These are phyloP conservation scores for Filobasidium floriforme DNA, from an alignment of 768 basidiomycete species.

Conservation along the genomic window DNA sequence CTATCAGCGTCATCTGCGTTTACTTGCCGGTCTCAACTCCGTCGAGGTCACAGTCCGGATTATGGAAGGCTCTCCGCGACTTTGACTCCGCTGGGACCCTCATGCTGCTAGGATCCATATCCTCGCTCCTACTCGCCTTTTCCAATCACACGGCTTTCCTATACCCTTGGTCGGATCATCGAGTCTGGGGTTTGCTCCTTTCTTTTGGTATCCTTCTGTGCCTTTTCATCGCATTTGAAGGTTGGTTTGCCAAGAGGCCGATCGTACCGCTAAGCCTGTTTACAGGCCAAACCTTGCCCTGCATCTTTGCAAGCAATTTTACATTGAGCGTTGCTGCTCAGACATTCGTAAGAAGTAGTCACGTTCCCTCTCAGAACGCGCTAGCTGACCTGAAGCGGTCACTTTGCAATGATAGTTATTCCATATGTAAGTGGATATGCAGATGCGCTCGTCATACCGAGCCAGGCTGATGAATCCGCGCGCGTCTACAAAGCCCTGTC, in stretches of 20 bases:
- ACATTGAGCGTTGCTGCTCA: constrained; percentile 35
- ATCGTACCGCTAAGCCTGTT: constrained; percentile 37
- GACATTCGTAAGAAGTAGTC: constrained; percentile 35
- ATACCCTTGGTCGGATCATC: constrained; percentile 36
- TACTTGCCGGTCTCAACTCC: constrained; percentile 32
- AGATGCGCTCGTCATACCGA: too few species aligned
- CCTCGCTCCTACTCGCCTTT: constrained; percentile 39
- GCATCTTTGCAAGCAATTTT: constrained; percentile 37
- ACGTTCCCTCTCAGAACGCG: too few species aligned
- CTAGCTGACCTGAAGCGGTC: not conserved
- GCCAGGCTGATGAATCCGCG: too few species aligned
- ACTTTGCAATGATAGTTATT: constrained; percentile 24
- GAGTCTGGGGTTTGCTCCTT: constrained; percentile 39
- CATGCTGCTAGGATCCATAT: constrained; percentile 33
- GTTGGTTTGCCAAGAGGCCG: constrained; percentile 29
- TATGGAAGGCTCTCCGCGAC: constrained; percentile 28
- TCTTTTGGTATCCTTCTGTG: constrained; percentile 19
- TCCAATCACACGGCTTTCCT: constrained; percentile 43
- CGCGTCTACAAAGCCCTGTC: constrained; percentile 29
- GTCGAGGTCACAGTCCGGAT: constrained; percentile 28
- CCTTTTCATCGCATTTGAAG: constrained; percentile 32
- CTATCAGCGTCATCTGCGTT: constrained; percentile 29
- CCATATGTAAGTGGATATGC: constrained; percentile 38
- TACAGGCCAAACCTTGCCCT: constrained; percentile 30
- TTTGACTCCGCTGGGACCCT: constrained; percentile 39